Evolutionary conservation across 179 eudicot genomes (phyloP), one percentile per base, ranked within the genome.

Genomic region (Drosera spatulata): DNA sequence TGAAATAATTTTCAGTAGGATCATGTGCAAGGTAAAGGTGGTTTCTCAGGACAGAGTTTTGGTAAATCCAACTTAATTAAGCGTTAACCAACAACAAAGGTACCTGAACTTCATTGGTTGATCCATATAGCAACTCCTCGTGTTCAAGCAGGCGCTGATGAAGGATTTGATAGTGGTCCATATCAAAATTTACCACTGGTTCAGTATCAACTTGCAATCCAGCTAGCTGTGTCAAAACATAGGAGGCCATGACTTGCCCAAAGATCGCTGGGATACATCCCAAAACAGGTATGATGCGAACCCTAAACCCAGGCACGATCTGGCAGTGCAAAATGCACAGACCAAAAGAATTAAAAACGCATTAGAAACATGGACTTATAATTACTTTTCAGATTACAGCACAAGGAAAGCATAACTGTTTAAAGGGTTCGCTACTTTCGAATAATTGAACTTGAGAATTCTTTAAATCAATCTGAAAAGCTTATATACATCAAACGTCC

Each of bases 281-380:
- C 38, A 93, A 78, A 53, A 93, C 99, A 15, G 99, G 99, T 60
- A 93, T 93, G 41, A 93, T 89, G 53, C 99, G 93, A 70, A 93
- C 96, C 71, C 99, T 82, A 62, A 93, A 93, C 50, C 99, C 99
- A 41, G 99, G 99, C 61, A 93, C 96, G 67, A 93, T 80, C 99
- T 93, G 82, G 66, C 48, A 66, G 14, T 52, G 54, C 33, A 60
- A 61, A 58, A 67, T 53, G 41, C 39, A 55, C 62, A 39, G 58
- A 61, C 65, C 65, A 49, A 65, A 33, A 46, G 61, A 41, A 2
- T 45, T 45, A 10, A 4, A 4, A 15, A 4, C 10, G 10, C n/a
- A 50, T 22, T 22, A 22, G 33, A 22, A 22, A 22, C 33, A 22
- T 22, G 33, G 33, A 22, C 33, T 22, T 22, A 22, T 22, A 22